Base-by-base conservation (phyloP, 2,329 filamentous ascomycete genomes). In the Didymellaceae sp. region DNA sequence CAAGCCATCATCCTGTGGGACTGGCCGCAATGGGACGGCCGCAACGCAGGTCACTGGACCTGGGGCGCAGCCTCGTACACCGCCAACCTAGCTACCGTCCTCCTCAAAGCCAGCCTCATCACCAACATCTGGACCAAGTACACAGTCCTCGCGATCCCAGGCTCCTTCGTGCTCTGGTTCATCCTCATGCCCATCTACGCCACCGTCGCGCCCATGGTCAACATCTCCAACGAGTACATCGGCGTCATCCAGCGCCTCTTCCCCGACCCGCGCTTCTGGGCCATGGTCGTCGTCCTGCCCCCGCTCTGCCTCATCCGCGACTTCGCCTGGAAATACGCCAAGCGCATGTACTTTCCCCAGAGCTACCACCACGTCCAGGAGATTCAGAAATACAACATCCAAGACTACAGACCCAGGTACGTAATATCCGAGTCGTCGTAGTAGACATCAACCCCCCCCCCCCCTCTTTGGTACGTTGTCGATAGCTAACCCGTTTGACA, bases 41-140 rank as follows among this genome's bases (percentile, higher is more conserved):
- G 87, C 65, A 84, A 87, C 11, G 90, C 90, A 8, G 94, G 93
- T 1, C 94, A 97, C 73, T 99, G 94, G 94, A 90, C 97, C 3
- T 99, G 94, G 94, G 94, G 93, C 49, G 91, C 91, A 5, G 86
- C 88, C n/a, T 81, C 97, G 18, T 99, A 99, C 77, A 96, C 91
- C 1, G 87, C 94, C 6, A 91, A 91, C n/a, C 84, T 99, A 17
- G 84, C 92, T 18, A 97, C 94, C 0, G 93, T 97, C 0, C 85
- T 99, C 4, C 90, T 91, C 56, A 99, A 99, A 77, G 94, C 94
- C 3, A 91, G 91, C 1, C 82, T 99, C 53, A 90, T 97, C 59
- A 96, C 93, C 17, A 97, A 91, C 74, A 93, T 96, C 75, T 99
- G 94, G 94, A 99, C 94, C 38, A 99, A 99, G 76, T 99, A 96